Percentiles rank a stretch among this genome's conserved stretches.
These are phyloP conservation scores for Aspergillus proliferans DNA, from an alignment of 2,329 filamentous ascomycete genomes.

Conservation along the genomic window DNA sequence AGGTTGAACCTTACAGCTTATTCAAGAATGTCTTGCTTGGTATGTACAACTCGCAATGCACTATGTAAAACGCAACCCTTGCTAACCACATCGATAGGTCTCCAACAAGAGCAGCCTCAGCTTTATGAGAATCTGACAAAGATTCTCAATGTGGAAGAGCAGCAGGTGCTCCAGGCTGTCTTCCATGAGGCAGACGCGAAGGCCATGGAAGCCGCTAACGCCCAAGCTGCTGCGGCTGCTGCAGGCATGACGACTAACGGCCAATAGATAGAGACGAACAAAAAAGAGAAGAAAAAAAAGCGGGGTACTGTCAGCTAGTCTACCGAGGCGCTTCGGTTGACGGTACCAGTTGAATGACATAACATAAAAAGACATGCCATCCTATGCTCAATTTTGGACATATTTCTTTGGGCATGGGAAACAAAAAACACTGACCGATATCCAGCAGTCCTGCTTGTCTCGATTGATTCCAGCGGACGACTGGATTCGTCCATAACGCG, in stretches of 20 bases:
- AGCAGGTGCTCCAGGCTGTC: slow-evolving; percentile 70
- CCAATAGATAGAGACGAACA: background rate
- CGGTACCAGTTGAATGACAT: background rate
- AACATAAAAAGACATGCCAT: background rate
- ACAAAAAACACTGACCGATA: background rate
- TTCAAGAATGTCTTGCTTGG: slow-evolving; percentile 78
- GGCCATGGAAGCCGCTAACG: slow-evolving; percentile 36
- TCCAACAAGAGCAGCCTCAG: slow-evolving; percentile 86
- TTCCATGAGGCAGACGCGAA: slow-evolving; percentile 64
- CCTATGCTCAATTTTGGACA: background rate
- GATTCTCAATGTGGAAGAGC: slow-evolving; percentile 73
- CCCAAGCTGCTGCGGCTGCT: slow-evolving; percentile 31
- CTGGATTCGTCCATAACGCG: slow-evolving; percentile 17
- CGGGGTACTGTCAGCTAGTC: background rate
- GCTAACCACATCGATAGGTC: slow-evolving; percentile 48
- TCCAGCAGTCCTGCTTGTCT: background rate
- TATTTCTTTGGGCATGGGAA: background rate
- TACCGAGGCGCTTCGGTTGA: background rate
- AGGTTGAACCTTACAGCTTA: slow-evolving; percentile 86
- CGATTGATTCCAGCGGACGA: background rate
- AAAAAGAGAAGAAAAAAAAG: background rate
- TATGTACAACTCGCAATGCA: slow-evolving; percentile 46
- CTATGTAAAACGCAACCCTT: slow-evolving; percentile 5
- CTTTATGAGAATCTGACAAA: slow-evolving; percentile 77
- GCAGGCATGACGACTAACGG: slow-evolving; percentile 25